Evolutionary conservation across 331 rosid species (phyloP).

Genomic region (Saraca asoca): DNA sequence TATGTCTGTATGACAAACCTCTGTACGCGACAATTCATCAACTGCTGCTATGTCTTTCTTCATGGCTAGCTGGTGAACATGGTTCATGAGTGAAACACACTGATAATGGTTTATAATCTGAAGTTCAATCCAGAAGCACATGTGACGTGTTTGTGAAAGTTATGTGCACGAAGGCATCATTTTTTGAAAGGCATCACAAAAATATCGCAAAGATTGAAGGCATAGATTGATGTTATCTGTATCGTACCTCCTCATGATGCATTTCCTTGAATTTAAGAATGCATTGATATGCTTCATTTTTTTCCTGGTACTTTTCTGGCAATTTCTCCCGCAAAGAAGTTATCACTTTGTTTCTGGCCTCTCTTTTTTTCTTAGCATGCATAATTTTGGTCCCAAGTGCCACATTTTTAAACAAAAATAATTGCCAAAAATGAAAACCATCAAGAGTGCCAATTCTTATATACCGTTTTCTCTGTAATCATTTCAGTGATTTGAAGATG

Average conservation of each 20-base stretch:
- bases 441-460: background rate
- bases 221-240: background rate
- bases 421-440: background rate
- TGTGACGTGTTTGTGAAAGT: background rate
- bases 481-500: conserved; percentile 6
- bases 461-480: conserved; percentile 34
- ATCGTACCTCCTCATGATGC: background rate
- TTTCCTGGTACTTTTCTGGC: background rate
- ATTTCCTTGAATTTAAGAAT: conserved; percentile 23
- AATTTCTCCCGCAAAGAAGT: conserved; percentile 18
- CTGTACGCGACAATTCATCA: conserved; percentile 16
- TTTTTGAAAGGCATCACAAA: background rate
- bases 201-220: background rate
- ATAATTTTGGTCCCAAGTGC: background rate
- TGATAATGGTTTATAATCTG: conserved; percentile 24
- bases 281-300: conserved; percentile 21
- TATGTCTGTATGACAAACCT: conserved; percentile 15
- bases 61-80: conserved; percentile 17
- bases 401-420: too few species aligned
- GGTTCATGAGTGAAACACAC: conserved; percentile 25
- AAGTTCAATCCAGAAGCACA: background rate
- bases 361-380: conserved; percentile 19
- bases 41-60: conserved; percentile 32
- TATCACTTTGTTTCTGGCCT: conserved; percentile 1
- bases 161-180: background rate